Percentiles rank a stretch among this genome's conserved stretches.
Conservation (phyloP, 495 filamentous ascomycete species). For the Aspergillus wentii region DNA sequence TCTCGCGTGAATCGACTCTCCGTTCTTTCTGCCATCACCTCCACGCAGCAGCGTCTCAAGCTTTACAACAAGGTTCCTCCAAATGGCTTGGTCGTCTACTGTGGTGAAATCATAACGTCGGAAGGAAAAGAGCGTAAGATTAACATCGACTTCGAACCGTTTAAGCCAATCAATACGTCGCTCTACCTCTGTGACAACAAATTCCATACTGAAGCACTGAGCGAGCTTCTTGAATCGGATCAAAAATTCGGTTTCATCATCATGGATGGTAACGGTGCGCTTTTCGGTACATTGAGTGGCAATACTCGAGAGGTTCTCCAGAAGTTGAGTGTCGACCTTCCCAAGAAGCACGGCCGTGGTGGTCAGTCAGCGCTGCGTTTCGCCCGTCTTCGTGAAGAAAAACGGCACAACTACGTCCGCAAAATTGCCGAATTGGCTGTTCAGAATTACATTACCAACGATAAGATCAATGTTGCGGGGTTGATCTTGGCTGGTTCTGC, state of each 20-base stretch:
- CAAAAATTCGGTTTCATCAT: conserved; percentile 99
- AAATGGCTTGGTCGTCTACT: conserved; percentile 97
- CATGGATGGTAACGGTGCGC: conserved; percentile 97
- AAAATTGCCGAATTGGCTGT: conserved; percentile 97
- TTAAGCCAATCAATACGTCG: conserved; percentile 99
- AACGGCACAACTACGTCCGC: conserved; percentile 98
- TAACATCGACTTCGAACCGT: conserved; percentile 99
- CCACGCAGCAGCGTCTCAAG: conserved; percentile 97
- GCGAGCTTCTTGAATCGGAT: conserved; percentile 94
- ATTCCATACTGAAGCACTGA: conserved; percentile 96
- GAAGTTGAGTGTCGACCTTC: conserved; percentile 94
- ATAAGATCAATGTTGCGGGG: conserved; percentile 96
- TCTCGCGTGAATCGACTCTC: conserved; percentile 98
- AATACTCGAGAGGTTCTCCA: conserved; percentile 97
- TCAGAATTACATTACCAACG: conserved; percentile 95
- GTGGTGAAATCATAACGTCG: conserved; percentile 98
- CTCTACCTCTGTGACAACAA: conserved; percentile 99
- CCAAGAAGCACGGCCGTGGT: conserved; percentile 99
- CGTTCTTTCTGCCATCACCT: conserved; percentile 95
- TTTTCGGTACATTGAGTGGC: conserved; percentile 93
- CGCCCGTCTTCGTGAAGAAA: conserved; percentile 97
- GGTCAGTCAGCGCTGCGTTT: conserved; percentile 99
- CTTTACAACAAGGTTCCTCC: conserved; percentile 97
- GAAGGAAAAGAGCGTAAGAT: conserved; percentile 99
- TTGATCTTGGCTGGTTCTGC: conserved; percentile 93